phyloP scores from a whole-genome alignment of 164 flowering plant species.

The Chimonanthus praecox region DNA sequence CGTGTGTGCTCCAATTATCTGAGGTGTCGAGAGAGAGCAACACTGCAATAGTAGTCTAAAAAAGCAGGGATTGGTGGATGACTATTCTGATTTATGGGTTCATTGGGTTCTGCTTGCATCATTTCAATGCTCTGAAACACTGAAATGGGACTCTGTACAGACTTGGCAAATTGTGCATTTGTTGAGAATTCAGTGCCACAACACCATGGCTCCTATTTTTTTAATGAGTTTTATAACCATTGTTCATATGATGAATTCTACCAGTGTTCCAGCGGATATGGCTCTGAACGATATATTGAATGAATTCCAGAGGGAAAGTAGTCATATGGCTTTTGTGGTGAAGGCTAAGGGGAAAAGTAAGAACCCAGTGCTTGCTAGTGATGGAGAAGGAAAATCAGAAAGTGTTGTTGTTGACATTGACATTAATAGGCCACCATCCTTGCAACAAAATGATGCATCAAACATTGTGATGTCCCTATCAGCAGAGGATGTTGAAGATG shows the following conservation, averaged over 20 bases:
- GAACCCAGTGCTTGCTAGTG: conserved; percentile 27
- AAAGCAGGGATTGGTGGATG: too few relatives aligned
- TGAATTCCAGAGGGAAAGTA: conserved; percentile 98
- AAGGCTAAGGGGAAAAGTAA: conserved; percentile 43
- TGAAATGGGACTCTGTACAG: not conserved
- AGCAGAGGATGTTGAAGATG: conserved; percentile 79
- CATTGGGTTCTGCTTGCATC: not conserved
- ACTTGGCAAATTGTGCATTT: not conserved
- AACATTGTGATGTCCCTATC: conserved; percentile 27
- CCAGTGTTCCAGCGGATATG: conserved; percentile 72
- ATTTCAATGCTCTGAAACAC: not conserved
- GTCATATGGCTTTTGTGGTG: conserved; percentile 97
- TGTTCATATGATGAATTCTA: conserved; percentile 2
- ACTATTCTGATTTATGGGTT: not conserved
- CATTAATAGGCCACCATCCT: conserved; percentile 12
- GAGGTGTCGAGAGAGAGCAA: not conserved
- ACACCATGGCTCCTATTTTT: not conserved
- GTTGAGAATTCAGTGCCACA: not conserved
- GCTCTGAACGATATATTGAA: conserved; percentile 94
- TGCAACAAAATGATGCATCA: conserved; percentile 27
- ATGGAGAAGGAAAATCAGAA: conserved; percentile 8
- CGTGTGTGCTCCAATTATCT: not conserved
- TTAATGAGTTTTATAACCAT: not conserved
- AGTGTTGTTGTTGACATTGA: conserved; percentile 14
- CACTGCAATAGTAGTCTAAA: too few relatives aligned